Percentiles rank a stretch among this genome's conserved stretches.
Evolutionary conservation across 768 basidiomycete species (phyloP).

Genomic region (Mycena vulgaris): DNA sequence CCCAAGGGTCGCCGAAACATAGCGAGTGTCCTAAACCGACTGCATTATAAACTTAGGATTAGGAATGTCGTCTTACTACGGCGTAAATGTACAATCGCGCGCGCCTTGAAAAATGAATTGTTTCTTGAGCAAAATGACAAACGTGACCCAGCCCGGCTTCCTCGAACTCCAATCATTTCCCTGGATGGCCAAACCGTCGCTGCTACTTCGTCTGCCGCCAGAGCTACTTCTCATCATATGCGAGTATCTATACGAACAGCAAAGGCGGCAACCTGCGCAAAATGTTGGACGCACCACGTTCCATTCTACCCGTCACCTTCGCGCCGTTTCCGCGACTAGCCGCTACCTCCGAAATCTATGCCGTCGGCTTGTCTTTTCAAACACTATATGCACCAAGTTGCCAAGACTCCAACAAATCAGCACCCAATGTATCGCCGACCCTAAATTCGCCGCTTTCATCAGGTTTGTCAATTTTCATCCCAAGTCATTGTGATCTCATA

Average conservation of each 20-base stretch:
- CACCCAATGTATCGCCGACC: not conserved
- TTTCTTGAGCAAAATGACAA: too few relatives aligned
- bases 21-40: too few relatives aligned
- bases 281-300: not conserved
- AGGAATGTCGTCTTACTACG: too few relatives aligned
- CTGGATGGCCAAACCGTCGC: too few relatives aligned
- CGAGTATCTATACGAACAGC: not conserved
- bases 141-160: too few relatives aligned
- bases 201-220: not conserved
- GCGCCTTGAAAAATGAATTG: too few relatives aligned
- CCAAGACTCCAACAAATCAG: not conserved
- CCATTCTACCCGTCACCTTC: not conserved
- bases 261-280: not conserved
- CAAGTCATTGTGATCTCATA: too few relatives aligned
- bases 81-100: too few relatives aligned
- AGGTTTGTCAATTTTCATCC: not conserved
- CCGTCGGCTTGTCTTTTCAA: not conserved
- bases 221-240: not conserved
- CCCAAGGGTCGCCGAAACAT: too few relatives aligned
- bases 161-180: too few relatives aligned
- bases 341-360: slow-evolving; percentile 5
- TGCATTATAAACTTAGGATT: too few relatives aligned
- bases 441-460: not conserved
- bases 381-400: not conserved
- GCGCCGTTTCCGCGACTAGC: not conserved